phyloP scores from a whole-genome alignment of 495 filamentous ascomycete genomes.

The Lophium mytilinum region DNA sequence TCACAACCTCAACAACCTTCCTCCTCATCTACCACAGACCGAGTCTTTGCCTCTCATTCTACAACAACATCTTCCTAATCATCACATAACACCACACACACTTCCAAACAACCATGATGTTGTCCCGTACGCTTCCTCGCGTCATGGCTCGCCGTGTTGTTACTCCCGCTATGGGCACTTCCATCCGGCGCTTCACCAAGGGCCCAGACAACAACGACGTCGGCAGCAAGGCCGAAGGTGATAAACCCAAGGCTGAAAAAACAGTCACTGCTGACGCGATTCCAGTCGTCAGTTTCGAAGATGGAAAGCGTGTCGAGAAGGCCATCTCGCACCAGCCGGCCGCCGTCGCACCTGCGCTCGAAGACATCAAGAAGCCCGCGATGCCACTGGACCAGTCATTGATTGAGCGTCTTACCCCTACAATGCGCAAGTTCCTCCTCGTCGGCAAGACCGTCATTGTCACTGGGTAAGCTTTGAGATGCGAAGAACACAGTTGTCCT shows the following conservation, averaged over 20 bases:
- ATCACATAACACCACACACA: not conserved
- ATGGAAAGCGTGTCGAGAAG: not conserved
- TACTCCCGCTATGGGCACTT: not conserved
- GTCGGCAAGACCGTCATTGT: conserved; percentile 61
- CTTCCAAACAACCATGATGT: not conserved
- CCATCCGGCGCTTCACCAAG: not conserved
- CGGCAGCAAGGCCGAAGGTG: not conserved
- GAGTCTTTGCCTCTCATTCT: no score
- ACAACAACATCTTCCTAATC: not conserved
- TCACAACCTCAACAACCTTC: no score
- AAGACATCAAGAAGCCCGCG: conserved; percentile 17
- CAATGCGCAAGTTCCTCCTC: conserved; percentile 56
- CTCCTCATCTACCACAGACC: no score
- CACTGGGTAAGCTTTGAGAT: conserved; percentile 51
- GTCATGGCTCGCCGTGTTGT: not conserved
- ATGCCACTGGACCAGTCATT: conserved; percentile 7
- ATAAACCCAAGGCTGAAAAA: no score
- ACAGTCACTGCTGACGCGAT: not conserved
- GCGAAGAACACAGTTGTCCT: not conserved
- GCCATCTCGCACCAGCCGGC: not conserved
- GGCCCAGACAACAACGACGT: not conserved
- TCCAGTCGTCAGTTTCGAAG: not conserved
- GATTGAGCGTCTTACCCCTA: conserved; percentile 40
- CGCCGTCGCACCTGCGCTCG: conserved; percentile 19
- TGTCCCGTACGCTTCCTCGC: not conserved